Evolutionary conservation across 257 asterid species (phyloP).

Genomic region (Nicotiana attenuata): DNA sequence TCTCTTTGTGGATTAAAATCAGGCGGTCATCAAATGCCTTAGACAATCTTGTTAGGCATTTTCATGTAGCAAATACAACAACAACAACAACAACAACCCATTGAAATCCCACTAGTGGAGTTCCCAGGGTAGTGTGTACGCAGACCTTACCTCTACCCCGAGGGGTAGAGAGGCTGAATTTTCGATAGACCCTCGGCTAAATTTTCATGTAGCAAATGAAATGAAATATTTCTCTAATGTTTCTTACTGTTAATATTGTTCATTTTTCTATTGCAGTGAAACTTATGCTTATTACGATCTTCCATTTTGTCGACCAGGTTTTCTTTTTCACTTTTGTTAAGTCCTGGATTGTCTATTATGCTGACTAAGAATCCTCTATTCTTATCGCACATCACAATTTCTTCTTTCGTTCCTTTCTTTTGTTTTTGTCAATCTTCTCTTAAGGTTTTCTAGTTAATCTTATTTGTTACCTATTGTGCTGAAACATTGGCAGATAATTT

Average conservation of each 20-base stretch:
- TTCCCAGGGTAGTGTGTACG: too few species aligned
- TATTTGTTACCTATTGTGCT: neutral
- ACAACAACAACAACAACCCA: too few species aligned
- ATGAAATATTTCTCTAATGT: neutral
- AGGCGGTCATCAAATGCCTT: neutral
- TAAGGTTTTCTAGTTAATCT: neutral
- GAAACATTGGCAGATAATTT: conserved; percentile 9
- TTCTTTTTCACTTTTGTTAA: conserved; percentile 8
- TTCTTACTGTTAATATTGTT: conserved; percentile 2
- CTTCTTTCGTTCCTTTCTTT: neutral
- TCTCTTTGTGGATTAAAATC: neutral
- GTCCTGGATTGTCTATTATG: neutral
- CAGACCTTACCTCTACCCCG: too few species aligned
- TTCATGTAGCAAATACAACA: neutral
- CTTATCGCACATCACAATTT: neutral
- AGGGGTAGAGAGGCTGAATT: too few species aligned
- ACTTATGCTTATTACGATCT: conserved; percentile 21
- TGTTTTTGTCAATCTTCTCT: neutral
- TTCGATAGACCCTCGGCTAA: too few species aligned
- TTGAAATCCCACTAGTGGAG: too few species aligned
- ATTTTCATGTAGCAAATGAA: neutral
- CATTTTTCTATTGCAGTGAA: conserved; percentile 12
- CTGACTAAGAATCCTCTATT: neutral
- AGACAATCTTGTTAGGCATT: neutral
- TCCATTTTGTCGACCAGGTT: conserved; percentile 28